Conservation (phyloP, 306 rosid species). For the Vicia faba region DNA sequence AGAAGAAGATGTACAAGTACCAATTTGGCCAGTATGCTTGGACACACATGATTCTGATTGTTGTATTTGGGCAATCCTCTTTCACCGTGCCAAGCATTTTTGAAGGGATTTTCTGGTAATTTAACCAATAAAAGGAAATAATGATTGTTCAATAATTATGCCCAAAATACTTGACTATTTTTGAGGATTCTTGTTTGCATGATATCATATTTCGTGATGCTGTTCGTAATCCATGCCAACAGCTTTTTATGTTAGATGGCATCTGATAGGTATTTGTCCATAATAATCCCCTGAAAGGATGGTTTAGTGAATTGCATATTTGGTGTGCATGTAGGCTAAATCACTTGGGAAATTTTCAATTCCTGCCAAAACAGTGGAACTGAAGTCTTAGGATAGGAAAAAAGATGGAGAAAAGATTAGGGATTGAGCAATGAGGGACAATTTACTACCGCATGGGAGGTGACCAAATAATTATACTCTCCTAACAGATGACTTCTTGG, state of each 20-base stretch:
- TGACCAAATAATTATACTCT: constrained; percentile 20
- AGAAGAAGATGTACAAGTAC: constrained; percentile 99
- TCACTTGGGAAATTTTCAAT: neutral
- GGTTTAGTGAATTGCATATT: constrained; percentile 12
- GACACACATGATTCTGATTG: constrained; percentile 98
- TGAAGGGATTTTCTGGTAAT: constrained; percentile 93
- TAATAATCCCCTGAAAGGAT: constrained; percentile 12
- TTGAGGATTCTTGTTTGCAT: constrained; percentile 28
- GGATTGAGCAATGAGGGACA: constrained; percentile 26
- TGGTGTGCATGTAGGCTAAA: constrained; percentile 24
- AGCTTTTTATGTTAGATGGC: neutral
- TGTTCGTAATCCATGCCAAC: constrained; percentile 16
- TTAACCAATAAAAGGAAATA: constrained; percentile 32
- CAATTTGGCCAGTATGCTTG: constrained; percentile 99
- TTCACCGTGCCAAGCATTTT: constrained; percentile 97
- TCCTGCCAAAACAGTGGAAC: constrained; percentile 30
- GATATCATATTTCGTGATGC: neutral
- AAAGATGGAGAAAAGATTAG: constrained; percentile 21
- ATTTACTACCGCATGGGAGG: neutral
- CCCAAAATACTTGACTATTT: constrained; percentile 1
- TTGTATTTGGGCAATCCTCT: constrained; percentile 93
- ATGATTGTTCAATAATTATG: constrained; percentile 15
- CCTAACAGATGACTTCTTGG: constrained; percentile 15
- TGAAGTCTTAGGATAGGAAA: constrained; percentile 28
- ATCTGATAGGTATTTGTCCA: constrained; percentile 28